A percentile compares a stretch with the other conserved stretches of the same genome.
phyloP scores from a whole-genome alignment of 164 flowering plant species.

The Aristolochia fimbriata region DNA sequence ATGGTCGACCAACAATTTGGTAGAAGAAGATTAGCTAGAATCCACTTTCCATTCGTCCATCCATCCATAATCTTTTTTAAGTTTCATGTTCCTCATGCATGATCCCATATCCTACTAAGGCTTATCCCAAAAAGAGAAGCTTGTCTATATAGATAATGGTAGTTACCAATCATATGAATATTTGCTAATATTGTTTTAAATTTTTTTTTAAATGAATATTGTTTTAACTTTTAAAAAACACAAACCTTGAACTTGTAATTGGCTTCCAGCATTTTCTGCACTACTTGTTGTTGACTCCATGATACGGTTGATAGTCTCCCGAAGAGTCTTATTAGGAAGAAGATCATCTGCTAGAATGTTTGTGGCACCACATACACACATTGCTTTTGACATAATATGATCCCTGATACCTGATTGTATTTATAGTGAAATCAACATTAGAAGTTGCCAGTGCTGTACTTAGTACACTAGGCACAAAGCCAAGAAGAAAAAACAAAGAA shows the following conservation, averaged over 20 bases:
- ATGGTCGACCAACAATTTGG: too few relatives aligned
- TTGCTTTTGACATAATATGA: constrained; percentile 59
- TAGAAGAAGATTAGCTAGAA: too few relatives aligned
- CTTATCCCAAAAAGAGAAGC: too few relatives aligned
- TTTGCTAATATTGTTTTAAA: not conserved
- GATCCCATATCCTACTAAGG: too few relatives aligned
- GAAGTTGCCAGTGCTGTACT: too few relatives aligned
- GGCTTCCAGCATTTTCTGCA: constrained; percentile 76
- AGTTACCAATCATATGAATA: not conserved
- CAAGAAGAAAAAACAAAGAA: too few relatives aligned
- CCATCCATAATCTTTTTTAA: too few relatives aligned
- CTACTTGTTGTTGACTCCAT: constrained; percentile 82
- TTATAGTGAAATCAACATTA: not conserved
- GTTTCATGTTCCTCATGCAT: too few relatives aligned
- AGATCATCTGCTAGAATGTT: constrained; percentile 91
- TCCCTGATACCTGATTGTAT: constrained; percentile 72
- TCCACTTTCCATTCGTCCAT: too few relatives aligned
- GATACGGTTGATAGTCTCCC: constrained; percentile 79
- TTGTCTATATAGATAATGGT: too few relatives aligned
- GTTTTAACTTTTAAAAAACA: not conserved
- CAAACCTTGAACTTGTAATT: constrained; percentile 65
- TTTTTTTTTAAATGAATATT: not conserved
- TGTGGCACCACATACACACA: constrained; percentile 81
- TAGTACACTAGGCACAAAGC: too few relatives aligned
- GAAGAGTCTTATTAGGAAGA: constrained; percentile 83